A percentile compares a stretch with the other conserved stretches of the same genome.
Evolutionary conservation across 805 yeast genomes (phyloP).

Genomic region (Kodamaea kakaduensis): DNA sequence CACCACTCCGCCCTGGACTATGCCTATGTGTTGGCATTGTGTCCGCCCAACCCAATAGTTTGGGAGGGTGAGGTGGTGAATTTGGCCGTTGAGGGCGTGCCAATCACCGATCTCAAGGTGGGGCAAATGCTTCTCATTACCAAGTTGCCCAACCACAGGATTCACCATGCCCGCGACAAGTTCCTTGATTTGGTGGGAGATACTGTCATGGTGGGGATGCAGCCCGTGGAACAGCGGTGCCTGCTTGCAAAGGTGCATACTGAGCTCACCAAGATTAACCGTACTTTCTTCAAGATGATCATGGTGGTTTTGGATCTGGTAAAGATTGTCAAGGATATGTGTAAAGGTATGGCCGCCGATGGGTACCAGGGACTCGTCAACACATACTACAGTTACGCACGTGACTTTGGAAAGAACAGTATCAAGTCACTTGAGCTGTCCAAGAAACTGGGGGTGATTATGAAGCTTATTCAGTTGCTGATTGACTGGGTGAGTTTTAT

Average conservation of each 20-base stretch:
- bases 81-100: constrained; percentile 44
- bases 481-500: constrained; percentile 91
- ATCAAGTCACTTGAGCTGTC: constrained; percentile 59
- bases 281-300: constrained; percentile 64
- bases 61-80: constrained; percentile 84
- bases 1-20: constrained; percentile 27
- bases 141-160: constrained; percentile 58
- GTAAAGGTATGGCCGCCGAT: constrained; percentile 44
- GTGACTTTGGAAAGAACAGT: constrained; percentile 77
- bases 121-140: constrained; percentile 68
- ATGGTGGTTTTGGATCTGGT: constrained; percentile 61
- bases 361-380: constrained; percentile 74
- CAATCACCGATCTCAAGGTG: constrained; percentile 54
- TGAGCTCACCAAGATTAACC: constrained; percentile 63
- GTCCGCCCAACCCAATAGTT: constrained; percentile 78
- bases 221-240: constrained; percentile 59
- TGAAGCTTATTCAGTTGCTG: constrained; percentile 68
- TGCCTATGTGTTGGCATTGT: constrained; percentile 68
- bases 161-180: constrained; percentile 52
- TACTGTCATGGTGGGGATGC: constrained; percentile 37
- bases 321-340: constrained; percentile 48
- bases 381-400: constrained; percentile 67
- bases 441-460: constrained; percentile 62
- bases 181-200: constrained; percentile 59
- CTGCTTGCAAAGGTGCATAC: constrained; percentile 69